Evolutionary conservation across 495 filamentous ascomycete genomes (phyloP), one percentile per base, ranked within the genome.

Genomic region (Penicillium parvum): DNA sequence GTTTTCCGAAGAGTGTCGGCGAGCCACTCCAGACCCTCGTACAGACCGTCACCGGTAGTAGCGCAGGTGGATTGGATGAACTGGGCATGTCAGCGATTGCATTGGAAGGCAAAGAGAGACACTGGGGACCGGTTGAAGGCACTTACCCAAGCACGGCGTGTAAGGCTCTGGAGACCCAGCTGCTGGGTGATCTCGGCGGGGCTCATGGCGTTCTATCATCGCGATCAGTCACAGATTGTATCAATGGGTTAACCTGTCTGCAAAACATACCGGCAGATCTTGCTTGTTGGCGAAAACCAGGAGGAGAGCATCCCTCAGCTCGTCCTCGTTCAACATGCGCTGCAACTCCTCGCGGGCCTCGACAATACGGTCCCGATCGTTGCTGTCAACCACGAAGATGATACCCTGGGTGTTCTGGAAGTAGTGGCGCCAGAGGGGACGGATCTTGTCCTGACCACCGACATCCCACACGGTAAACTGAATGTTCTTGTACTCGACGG

Each of bases 391-490:
- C 49, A 99, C 92, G 79, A 99, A 99, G 75, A 99, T 99, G 76
- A 99, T 97, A 71, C 92, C 92, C 75, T 99, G 92, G 52, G 92
- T 99, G 76, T 99, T 99, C 78, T 99, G 92, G 86, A 96, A 99
- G 73, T 99, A 99, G 77, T 99, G 92, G 75, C 92, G 85, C 92
- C 92, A 99, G 63, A 99, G 76, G 62, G 92, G 92, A 69, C 92
- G 83, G 69, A 99, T 99, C 86, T 99, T 99, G 79, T 99, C 92
- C 79, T 99, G 92, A 65, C 92, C 92, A 78, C 92, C 92, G 64
- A 99, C 92, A 82, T 99, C 92, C 92, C 92, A 99, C 69, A 99
- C 92, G 66, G 92, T 99, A 77, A 99, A 99, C 68, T 96, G 90
- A 68, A 99, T 96, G 81, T 99, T 97, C 83, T 96, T 96, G 78